Evolutionary conservation across 2,329 filamentous ascomycete genomes (phyloP), one percentile per base, ranked within the genome.

Genomic region (Teratosphaeria nubilosa): DNA sequence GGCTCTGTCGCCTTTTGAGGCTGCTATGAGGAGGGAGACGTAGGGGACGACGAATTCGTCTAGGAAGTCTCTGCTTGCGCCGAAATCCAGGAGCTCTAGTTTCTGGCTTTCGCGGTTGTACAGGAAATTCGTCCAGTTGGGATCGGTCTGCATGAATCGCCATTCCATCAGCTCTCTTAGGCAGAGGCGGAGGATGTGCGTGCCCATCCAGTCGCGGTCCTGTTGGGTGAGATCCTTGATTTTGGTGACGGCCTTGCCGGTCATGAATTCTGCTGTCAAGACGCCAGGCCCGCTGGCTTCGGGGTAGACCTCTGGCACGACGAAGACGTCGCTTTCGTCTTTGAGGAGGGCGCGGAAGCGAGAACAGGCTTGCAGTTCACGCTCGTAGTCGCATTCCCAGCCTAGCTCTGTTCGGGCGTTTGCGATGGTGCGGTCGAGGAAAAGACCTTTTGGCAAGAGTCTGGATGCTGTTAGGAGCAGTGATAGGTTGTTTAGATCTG

Each of bases 81-180:
- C 94, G 73, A 99, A 99, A 74, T 99, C 95, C 56, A 99, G 85
- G 0, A 99, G 82, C 73, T 96, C 91, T 14, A 99, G 85, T 69
- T 85, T 87, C 58, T 66, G 61, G 3, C 80, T 84, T 22, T 77
- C 66, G 1, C 84, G 77, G 67, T 97, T 94, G 79, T 90, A 99
- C 22, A 97, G 80, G 73, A 99, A 99, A 74, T 99, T 99, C 34
- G 92, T 97, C 94, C 94, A 99, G 78, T 99, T 99, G 48, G 94
- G 94, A 70, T 99, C 94, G 5, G 94, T 99, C 76, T 99, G 94
- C 94, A 99, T 99, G 77, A 95, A 97, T 60, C 81, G 86, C 82
- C 96, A 97, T 74, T 96, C 90, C 63, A 86, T 86, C 66, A 97
- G 92, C 75, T 97, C 94, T 59, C 91, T 86, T 45, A 97, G 81